Evolutionary conservation across 306 rosid species (phyloP).

Genomic region (Pyrus communis): DNA sequence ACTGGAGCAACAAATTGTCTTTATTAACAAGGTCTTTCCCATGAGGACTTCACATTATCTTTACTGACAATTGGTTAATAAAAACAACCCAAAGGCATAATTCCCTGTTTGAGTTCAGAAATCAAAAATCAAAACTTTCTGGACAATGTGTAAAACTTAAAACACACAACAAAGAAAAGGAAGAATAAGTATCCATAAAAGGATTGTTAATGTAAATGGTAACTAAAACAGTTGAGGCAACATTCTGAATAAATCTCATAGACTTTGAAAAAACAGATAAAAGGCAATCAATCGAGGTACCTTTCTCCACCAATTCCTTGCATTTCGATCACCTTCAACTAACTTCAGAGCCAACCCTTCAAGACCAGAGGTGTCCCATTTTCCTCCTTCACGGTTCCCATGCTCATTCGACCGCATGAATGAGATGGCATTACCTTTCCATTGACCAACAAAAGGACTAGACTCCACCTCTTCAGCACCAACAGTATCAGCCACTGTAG

Average conservation of each 20-base stretch:
- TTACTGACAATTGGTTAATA: neutral
- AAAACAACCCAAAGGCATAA: neutral
- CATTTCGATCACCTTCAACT: constrained; percentile 74
- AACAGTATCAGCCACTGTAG: constrained; percentile 13
- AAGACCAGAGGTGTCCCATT: constrained; percentile 77
- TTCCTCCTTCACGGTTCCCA: constrained; percentile 33
- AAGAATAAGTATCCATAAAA: neutral
- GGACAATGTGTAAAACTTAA: neutral
- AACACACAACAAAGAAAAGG: neutral
- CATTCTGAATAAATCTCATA: neutral
- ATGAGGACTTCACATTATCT: neutral
- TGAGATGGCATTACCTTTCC: constrained; percentile 71
- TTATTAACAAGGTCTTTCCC: neutral
- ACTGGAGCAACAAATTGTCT: neutral
- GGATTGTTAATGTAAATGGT: neutral
- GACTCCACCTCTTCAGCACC: constrained; percentile 28
- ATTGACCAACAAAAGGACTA: constrained; percentile 88
- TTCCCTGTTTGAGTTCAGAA: neutral
- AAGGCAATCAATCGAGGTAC: constrained; percentile 26
- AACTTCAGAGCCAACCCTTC: constrained; percentile 66
- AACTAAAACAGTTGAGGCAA: neutral
- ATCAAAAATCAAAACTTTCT: neutral
- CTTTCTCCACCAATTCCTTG: constrained; percentile 95
- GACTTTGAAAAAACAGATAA: neutral
- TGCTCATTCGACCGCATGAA: constrained; percentile 77